phyloP scores from a whole-genome alignment of 2,329 filamentous ascomycete genomes.

The Phyllosticta ampelicida region DNA sequence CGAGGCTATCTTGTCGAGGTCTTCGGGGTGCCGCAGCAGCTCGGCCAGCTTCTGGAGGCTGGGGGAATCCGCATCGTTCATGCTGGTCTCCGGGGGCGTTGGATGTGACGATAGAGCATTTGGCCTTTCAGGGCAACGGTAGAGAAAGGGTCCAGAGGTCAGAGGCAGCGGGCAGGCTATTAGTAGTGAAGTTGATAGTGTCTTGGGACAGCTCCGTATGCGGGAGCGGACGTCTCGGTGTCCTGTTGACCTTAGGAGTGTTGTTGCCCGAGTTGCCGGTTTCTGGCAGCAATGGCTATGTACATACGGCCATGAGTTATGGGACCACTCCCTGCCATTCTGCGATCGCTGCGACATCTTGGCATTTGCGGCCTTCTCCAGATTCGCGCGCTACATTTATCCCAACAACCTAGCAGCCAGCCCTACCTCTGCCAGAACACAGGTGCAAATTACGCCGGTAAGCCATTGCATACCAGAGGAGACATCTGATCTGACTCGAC shows the following conservation, averaged over 20 bases:
- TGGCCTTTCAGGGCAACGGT: not conserved
- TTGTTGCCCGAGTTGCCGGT: not conserved
- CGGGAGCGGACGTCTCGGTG: not conserved
- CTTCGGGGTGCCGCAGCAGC: constrained; percentile 87
- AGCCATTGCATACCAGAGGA: not conserved
- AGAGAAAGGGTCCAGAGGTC: not conserved
- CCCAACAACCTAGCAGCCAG: not conserved
- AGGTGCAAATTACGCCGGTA: not conserved
- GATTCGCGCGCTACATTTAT: not conserved
- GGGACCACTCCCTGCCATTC: not conserved
- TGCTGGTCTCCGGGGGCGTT: constrained; percentile 22
- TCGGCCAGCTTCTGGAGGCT: constrained; percentile 66
- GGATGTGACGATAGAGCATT: constrained; percentile 3
- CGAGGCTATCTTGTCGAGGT: constrained; percentile 87
- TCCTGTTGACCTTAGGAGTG: not conserved
- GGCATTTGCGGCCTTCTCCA: not conserved
- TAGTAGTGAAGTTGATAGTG: not conserved
- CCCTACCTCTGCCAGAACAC: not conserved
- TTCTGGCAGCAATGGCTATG: not conserved
- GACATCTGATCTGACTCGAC: not conserved
- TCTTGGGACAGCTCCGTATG: not conserved
- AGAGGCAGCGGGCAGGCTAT: not conserved
- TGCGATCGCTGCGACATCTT: not conserved
- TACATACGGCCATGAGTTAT: not conserved
- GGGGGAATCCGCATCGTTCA: constrained; percentile 52